Evolutionary conservation across 768 basidiomycete species (phyloP).

Genomic region (Boletus rubroflammeus): DNA sequence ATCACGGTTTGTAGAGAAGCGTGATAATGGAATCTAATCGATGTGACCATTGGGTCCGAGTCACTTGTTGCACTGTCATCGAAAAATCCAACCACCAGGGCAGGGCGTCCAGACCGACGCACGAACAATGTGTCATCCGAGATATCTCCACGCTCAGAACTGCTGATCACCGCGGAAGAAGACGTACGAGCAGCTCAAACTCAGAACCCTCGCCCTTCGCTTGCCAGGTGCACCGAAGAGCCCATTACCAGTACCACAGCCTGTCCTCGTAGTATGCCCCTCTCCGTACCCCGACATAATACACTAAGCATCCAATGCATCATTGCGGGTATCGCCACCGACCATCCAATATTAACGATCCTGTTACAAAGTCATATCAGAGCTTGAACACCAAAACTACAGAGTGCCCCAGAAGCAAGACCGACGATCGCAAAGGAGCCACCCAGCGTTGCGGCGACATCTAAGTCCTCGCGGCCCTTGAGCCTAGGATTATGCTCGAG

Average conservation of each 20-base stretch:
- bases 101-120: background rate
- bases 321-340: background rate
- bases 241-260: background rate
- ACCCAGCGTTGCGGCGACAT: conserved; percentile 77
- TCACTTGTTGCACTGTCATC: background rate
- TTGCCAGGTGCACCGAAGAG: background rate
- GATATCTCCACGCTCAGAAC: background rate
- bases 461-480: conserved; percentile 71
- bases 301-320: background rate
- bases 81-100: background rate
- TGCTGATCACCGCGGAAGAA: background rate
- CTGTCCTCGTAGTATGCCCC: background rate
- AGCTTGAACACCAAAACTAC: conserved; percentile 76
- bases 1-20: too few species aligned
- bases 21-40: too few species aligned
- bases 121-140: background rate
- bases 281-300: background rate
- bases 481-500: conserved; percentile 74
- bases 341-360: background rate
- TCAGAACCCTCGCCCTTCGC: background rate
- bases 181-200: background rate
- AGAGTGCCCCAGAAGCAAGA: conserved; percentile 67
- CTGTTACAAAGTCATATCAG: conserved; percentile 46
- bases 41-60: too few species aligned
- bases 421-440: conserved; percentile 78